phyloP scores from a whole-genome alignment of 2,329 filamentous ascomycete genomes.

The Monilinia aucupariae region DNA sequence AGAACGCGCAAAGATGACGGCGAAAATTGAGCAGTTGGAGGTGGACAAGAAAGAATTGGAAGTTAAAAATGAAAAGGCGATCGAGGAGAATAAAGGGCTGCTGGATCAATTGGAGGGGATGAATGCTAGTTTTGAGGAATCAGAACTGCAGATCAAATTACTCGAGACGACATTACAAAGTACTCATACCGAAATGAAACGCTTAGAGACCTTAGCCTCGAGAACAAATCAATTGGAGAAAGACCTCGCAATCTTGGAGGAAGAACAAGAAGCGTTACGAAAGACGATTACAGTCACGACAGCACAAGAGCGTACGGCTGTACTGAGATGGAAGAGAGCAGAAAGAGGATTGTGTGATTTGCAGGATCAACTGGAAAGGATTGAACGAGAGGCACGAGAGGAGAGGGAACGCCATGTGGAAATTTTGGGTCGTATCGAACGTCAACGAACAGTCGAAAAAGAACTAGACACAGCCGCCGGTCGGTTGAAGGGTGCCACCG shows the following conservation, averaged over 20 bases:
- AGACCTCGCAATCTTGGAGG: constrained; percentile 72
- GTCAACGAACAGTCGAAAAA: constrained; percentile 73
- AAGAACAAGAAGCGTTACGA: constrained; percentile 71
- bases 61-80: constrained; percentile 67
- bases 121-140: constrained; percentile 72
- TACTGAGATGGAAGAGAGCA: constrained; percentile 79
- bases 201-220: constrained; percentile 65
- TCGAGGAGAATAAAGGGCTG: constrained; percentile 76
- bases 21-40: constrained; percentile 42
- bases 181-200: constrained; percentile 71
- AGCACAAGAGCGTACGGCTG: constrained; percentile 70
- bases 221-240: constrained; percentile 74
- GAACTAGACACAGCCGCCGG: constrained; percentile 76
- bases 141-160: constrained; percentile 71
- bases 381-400: constrained; percentile 75
- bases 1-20: constrained; percentile 51
- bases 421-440: constrained; percentile 75
- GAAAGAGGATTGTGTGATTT: constrained; percentile 73
- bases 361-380: constrained; percentile 80
- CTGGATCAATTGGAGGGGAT: constrained; percentile 79
- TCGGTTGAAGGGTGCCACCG: constrained; percentile 75
- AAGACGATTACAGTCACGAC: constrained; percentile 60
- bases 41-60: constrained; percentile 68
- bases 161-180: constrained; percentile 72
- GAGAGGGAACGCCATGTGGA: constrained; percentile 79